Conservation (phyloP, 345 rosid genomes). For the Trapa incisa region DNA sequence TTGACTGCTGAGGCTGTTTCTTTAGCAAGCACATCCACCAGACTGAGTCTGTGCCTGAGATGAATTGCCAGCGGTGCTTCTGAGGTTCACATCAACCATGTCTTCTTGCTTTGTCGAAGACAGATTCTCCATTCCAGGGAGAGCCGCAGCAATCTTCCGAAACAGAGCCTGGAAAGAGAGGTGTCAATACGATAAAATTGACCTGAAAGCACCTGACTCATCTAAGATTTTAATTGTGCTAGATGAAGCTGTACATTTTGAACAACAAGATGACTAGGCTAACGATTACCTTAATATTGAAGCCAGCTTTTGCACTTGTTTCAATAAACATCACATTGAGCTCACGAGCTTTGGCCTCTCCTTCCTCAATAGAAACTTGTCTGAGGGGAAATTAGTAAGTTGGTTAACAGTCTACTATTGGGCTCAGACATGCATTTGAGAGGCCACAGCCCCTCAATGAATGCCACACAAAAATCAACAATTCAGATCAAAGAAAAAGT, state of each 20-base stretch:
- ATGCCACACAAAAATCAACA: not conserved
- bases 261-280: not conserved
- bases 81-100: constrained; percentile 92
- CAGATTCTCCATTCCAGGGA: constrained; percentile 92
- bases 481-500: not conserved
- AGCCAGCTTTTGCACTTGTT: constrained; percentile 95
- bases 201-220: no score
- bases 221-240: not conserved
- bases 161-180: constrained; percentile 50
- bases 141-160: constrained; percentile 86
- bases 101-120: constrained; percentile 84
- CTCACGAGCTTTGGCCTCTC: constrained; percentile 77
- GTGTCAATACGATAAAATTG: not conserved
- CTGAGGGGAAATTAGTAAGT: constrained; percentile 19
- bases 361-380: constrained; percentile 92
- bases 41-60: constrained; percentile 67
- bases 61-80: constrained; percentile 42
- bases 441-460: not conserved
- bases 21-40: constrained; percentile 81
- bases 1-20: no score
- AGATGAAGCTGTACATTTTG: not conserved
- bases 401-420: not conserved
- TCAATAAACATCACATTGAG: constrained; percentile 81
- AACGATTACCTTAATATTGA: constrained; percentile 60
- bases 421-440: not conserved